phyloP scores from a whole-genome alignment of 2,329 filamentous ascomycete genomes.

The Trichoderma koningii region DNA sequence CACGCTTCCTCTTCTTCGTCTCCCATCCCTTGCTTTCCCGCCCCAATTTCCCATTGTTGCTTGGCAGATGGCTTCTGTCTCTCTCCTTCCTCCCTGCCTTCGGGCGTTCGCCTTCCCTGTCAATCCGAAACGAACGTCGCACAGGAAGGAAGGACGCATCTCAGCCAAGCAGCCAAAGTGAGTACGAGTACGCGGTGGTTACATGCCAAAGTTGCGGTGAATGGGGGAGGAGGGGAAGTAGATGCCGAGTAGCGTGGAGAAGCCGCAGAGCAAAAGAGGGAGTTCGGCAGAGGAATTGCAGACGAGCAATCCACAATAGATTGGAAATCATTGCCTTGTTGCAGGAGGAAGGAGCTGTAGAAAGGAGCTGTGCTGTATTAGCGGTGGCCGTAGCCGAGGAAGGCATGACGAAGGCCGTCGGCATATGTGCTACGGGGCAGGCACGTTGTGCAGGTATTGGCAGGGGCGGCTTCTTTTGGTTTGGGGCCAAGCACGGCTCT shows the following conservation, averaged over 20 bases:
- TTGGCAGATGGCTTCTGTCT: background rate
- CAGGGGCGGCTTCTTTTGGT: background rate
- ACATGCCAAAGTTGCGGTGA: conserved; percentile 26
- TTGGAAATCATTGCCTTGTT: no score
- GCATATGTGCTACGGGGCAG: conserved; percentile 12
- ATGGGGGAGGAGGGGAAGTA: conserved; percentile 18
- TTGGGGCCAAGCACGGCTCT: background rate
- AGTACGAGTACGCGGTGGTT: conserved; percentile 15
- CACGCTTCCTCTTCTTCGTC: background rate
- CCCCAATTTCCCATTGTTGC: conserved; percentile 14
- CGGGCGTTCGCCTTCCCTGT: background rate
- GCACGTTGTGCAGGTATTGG: conserved; percentile 25
- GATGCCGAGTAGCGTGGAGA: conserved; percentile 8
- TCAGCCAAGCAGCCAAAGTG: background rate
- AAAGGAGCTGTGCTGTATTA: background rate
- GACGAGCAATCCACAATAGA: background rate
- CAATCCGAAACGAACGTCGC: conserved; percentile 11
- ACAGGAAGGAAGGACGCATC: background rate
- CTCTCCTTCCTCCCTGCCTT: conserved; percentile 9
- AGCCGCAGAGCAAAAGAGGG: background rate
- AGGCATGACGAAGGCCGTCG: conserved; percentile 1
- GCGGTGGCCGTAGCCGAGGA: background rate
- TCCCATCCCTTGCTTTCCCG: background rate
- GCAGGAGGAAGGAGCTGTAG: no score
- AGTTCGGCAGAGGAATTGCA: background rate